phyloP scores from a whole-genome alignment of 495 filamentous ascomycete species.

The Penicillium paradoxum region DNA sequence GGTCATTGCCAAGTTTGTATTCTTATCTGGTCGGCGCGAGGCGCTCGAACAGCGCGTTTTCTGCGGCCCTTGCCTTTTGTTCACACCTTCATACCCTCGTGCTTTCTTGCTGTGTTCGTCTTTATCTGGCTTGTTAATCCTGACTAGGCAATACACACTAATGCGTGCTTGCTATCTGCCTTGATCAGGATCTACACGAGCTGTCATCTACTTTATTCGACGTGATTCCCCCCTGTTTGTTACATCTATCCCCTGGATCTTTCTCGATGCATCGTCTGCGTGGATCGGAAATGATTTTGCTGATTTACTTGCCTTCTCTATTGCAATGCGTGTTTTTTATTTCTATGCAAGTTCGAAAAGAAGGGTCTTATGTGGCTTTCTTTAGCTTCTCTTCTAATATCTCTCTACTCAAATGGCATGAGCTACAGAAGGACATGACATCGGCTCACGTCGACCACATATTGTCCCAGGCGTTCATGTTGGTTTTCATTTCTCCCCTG shows the following conservation, averaged over 20 bases:
- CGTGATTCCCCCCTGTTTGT: slow-evolving; percentile 26
- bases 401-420: slow-evolving; percentile 15
- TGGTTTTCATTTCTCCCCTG: slow-evolving; percentile 1
- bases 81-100: slow-evolving; percentile 29
- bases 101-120: slow-evolving; percentile 14
- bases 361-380: slow-evolving; percentile 14
- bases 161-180: slow-evolving; percentile 5
- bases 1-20: slow-evolving; percentile 32
- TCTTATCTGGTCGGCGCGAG: slow-evolving; percentile 26
- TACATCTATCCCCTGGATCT: slow-evolving; percentile 17
- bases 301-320: slow-evolving; percentile 15
- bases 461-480: slow-evolving; percentile 12
- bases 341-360: slow-evolving; percentile 18
- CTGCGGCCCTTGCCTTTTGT: slow-evolving; percentile 28
- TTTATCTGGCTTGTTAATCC: slow-evolving; percentile 10
- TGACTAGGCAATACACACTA: slow-evolving; percentile 5
- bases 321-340: slow-evolving; percentile 17
- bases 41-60: slow-evolving; percentile 22
- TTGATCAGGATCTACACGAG: neutral
- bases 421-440: slow-evolving; percentile 20
- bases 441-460: slow-evolving; percentile 6
- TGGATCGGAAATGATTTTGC: slow-evolving; percentile 26
- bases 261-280: slow-evolving; percentile 27
- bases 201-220: slow-evolving; percentile 16
- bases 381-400: slow-evolving; percentile 13